A percentile compares a stretch with the other conserved stretches of the same genome.
Evolutionary conservation across 2,329 filamentous ascomycete species (phyloP).

Genomic region (Coleophoma eucalyptorum): DNA sequence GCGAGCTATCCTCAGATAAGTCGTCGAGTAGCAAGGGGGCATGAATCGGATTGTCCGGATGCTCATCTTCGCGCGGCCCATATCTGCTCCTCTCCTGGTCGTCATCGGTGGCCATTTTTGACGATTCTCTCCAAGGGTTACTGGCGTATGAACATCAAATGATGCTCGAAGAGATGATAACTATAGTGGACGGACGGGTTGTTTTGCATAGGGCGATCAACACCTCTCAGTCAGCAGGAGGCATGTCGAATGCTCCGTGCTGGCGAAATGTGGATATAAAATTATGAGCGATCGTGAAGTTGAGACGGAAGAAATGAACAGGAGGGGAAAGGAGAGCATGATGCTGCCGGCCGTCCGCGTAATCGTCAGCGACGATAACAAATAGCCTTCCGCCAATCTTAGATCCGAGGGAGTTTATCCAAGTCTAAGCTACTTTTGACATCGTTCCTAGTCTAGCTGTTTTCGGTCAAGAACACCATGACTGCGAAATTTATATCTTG

Average conservation of each 20-base stretch:
- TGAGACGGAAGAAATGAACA: background rate
- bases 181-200: no score
- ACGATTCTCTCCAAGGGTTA: background rate
- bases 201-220: no score
- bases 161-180: background rate
- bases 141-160: background rate
- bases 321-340: no score
- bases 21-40: constrained; percentile 34
- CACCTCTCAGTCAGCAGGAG: background rate
- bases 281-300: background rate
- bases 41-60: constrained; percentile 26
- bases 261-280: background rate
- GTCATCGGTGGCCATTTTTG: constrained; percentile 3
- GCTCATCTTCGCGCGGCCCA: constrained; percentile 13
- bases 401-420: no score
- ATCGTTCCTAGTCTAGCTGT: no score
- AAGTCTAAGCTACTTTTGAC: no score
- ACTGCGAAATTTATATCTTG: no score
- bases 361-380: no score
- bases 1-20: constrained; percentile 36
- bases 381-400: no score
- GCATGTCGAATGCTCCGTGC: background rate
- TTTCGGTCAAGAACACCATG: no score
- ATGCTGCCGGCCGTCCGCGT: no score
- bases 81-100: constrained; percentile 17